Evolutionary conservation across 1,284 basidiomycete genomes (phyloP), one percentile per base, ranked within the genome.

Genomic region (Pyrrhoderma noxium): DNA sequence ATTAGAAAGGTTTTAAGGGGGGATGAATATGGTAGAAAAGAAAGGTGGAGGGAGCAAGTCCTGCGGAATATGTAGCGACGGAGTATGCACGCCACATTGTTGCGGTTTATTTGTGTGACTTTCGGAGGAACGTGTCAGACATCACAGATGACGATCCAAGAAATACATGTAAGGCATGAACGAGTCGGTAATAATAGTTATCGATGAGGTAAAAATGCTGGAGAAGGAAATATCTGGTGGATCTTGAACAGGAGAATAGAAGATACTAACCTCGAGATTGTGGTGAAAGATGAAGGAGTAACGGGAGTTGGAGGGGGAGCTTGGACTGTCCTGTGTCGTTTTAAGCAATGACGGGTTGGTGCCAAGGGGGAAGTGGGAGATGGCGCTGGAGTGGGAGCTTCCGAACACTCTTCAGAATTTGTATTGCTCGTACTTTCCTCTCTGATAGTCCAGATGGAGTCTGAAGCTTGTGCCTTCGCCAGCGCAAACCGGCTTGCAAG

Each of bases 221-320:
- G 11, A 37, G 19, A 39, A 31, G 37, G 31, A 39, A 38, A 39
- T 23, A 25, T 34, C 3, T 18, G n/a, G 35, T n/a, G 14, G 27
- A 31, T 31, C 14, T 36, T 21, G 19, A 40, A 37, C n/a, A 18
- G 36, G 13, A 22, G 21, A 41, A 31, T 19, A 38, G 18, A 19
- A n/a, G 21, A 27, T 18, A 47, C 52, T 31, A 21, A 54, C 52
- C 52, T 49, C 9, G 52, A 50, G 42, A 54, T 54, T 16, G 48
- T 50, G 25, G 52, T 54, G 43, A 54, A 54, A 3, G 47, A 54
- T 34, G 52, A 54, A 37, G 52, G 27, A 27, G 52, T 36, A 34
- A 44, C 19, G 23, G 52, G 52, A 2, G 52, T 46, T 8, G 18
- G 16, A 31, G 52, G 52, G 23, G 36, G 42, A 31, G 27, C 27